Conservation (phyloP, 164 flowering plant genomes). For the Kingdonia uniflora region DNA sequence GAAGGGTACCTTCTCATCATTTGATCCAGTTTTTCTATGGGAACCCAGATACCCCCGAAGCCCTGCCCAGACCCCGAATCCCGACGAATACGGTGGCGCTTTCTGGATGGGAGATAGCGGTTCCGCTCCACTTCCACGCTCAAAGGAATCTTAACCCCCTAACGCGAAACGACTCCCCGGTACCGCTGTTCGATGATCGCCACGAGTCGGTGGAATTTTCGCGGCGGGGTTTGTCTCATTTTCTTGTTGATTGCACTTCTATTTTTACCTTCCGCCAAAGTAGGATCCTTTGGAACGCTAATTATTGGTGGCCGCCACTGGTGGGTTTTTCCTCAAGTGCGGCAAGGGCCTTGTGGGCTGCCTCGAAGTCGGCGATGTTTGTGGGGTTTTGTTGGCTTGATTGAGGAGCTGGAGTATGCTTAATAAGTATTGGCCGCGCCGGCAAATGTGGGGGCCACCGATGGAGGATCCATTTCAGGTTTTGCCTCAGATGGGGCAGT, state of each 20-base stretch:
- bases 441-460: conserved; percentile 32
- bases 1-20: too few relatives aligned
- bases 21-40: conserved; percentile 51
- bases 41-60: conserved; percentile 64
- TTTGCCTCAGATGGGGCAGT: conserved; percentile 23
- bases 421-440: conserved; percentile 40
- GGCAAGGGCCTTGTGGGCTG: conserved; percentile 59
- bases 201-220: conserved; percentile 77
- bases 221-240: conserved; percentile 91
- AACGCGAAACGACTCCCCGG: conserved; percentile 51
- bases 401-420: conserved; percentile 77
- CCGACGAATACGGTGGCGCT: conserved; percentile 81
- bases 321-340: conserved; percentile 78
- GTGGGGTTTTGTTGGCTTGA: conserved; percentile 73
- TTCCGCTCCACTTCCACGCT: conserved; percentile 74
- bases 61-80: conserved; percentile 92
- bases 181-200: conserved; percentile 78
- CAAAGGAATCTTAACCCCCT: conserved; percentile 64
- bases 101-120: conserved; percentile 95
- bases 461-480: conserved; percentile 42
- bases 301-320: conserved; percentile 87
- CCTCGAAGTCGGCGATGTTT: conserved; percentile 49
- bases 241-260: conserved; percentile 68
- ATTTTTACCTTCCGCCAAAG: conserved; percentile 77
- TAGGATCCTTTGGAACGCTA: conserved; percentile 97